A percentile compares a stretch with the other conserved stretches of the same genome.
These are phyloP conservation scores for Wickerhamiella qilinensis DNA, from an alignment of 805 yeast genomes.

Conservation along the genomic window DNA sequence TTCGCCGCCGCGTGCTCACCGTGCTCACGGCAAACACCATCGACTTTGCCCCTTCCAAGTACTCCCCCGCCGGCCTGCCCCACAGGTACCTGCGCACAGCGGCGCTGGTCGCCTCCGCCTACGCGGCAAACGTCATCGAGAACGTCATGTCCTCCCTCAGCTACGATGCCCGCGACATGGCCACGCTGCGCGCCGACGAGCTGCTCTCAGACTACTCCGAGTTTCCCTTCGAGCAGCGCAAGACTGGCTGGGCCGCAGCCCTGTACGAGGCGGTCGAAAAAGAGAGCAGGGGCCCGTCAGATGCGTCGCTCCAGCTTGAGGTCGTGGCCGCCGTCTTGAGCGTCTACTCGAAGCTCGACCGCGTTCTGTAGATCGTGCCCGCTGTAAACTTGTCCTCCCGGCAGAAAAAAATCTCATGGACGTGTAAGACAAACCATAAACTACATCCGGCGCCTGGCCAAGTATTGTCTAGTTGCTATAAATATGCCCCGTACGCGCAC, in stretches of 20 bases:
- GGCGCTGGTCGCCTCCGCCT: constrained; percentile 71
- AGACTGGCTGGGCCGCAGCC: constrained; percentile 32
- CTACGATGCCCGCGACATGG: constrained; percentile 82
- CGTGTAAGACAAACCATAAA: too few relatives aligned
- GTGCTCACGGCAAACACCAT: constrained; percentile 44
- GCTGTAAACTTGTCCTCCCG: too few relatives aligned
- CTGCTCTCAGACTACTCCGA: constrained; percentile 66
- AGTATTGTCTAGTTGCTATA: too few relatives aligned
- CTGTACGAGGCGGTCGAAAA: constrained; percentile 32
- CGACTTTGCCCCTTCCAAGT: constrained; percentile 40
- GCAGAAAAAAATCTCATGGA: too few relatives aligned
- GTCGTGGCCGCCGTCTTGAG: constrained; percentile 83
- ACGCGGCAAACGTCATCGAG: constrained; percentile 93
- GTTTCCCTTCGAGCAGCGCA: constrained; percentile 56
- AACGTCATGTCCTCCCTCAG: constrained; percentile 58
- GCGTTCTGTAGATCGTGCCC: constrained; percentile 65
- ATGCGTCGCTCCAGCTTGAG: constrained; percentile 34
- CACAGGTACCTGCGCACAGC: constrained; percentile 63
- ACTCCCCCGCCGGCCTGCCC: constrained; percentile 52
- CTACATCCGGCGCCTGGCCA: too few relatives aligned
- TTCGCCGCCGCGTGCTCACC: constrained; percentile 54
- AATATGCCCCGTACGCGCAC: too few relatives aligned
- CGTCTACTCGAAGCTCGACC: constrained; percentile 85
- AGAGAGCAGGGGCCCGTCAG: too few relatives aligned
- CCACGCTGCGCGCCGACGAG: constrained; percentile 90